Evolutionary conservation across 1,284 basidiomycete species (phyloP).

Genomic region (Tilletia walkeri): DNA sequence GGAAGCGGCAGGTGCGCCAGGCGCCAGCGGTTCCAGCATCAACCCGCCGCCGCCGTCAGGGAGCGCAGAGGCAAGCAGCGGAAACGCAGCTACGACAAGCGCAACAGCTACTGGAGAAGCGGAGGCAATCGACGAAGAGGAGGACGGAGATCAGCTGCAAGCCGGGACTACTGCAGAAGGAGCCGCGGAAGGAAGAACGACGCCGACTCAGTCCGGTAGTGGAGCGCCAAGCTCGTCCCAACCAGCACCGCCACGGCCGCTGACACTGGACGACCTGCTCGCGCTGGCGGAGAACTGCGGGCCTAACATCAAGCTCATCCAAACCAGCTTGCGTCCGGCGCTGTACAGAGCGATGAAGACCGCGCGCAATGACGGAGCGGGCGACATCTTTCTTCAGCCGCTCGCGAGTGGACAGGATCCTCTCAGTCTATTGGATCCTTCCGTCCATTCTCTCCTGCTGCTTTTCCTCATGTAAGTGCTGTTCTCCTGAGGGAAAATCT

Average conservation of each 20-base stretch:
- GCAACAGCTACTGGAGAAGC: too few species aligned
- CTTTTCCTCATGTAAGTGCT: slow-evolving; percentile 34
- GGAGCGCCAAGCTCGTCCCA: too few species aligned
- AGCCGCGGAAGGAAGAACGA: too few species aligned
- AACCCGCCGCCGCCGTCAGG: too few species aligned
- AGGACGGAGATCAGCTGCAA: too few species aligned
- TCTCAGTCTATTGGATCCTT: slow-evolving; percentile 31
- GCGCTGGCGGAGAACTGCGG: slow-evolving; percentile 34
- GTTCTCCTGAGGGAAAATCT: not conserved
- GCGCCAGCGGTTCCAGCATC: too few species aligned
- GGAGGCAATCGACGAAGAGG: too few species aligned
- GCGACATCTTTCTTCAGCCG: slow-evolving; percentile 24
- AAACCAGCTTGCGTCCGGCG: slow-evolving; percentile 29
- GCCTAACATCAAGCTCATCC: slow-evolving; percentile 20
- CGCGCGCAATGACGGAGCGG: slow-evolving; percentile 16
- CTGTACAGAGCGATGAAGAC: slow-evolving; percentile 27
- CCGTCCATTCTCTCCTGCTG: slow-evolving; percentile 30
- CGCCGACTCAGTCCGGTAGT: too few species aligned
- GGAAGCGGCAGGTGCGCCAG: too few species aligned
- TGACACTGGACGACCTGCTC: slow-evolving; percentile 30
- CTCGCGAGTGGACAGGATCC: slow-evolving; percentile 31
- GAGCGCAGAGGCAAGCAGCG: too few species aligned
- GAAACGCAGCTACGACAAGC: too few species aligned
- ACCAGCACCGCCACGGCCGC: not conserved
- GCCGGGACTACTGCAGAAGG: too few species aligned